Base-by-base conservation (phyloP, 805 yeast genomes). In the Candida arabinofermentans region DNA sequence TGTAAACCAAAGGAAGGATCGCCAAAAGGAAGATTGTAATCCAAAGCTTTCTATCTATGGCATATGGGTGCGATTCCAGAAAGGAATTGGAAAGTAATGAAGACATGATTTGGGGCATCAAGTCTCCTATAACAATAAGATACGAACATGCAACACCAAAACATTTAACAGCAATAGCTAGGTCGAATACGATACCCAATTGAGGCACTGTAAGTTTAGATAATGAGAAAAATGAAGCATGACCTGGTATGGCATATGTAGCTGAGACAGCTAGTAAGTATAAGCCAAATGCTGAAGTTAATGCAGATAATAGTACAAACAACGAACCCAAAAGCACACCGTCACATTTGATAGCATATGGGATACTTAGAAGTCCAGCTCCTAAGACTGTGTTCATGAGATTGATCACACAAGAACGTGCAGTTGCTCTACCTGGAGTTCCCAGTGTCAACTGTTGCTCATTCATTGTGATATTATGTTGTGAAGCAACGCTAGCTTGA, bases 331-430 rank as follows among this genome's bases (percentile, higher is more conserved):
- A 50, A 2, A 68, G 38, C 18, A 74, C 34, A 12, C 81, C 79
- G 44, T 74, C 72, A 19, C 71, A 61, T 47, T 69, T 68, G 51
- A 81, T 72, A 1, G 86, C 87, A 57, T 67, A 81, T 0, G 90
- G 88, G 71, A 82, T 79, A 27, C 87, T 84, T 31, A 83, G 65
- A 53, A 82, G 72, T 8, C 90, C 90, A 1, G 87, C 85, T 31
- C 82, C 72, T 32, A 78, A 64, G 40, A 78, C 75, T 42, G 84
- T 79, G 57, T 78, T 76, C 49, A 77, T 59, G 36, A 78, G 59
- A 47, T 75, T 75, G 48, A 76, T 70, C 16, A 75, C 64, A 8
- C 80, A 79, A 5, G 80, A 73, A 39, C 61, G 59, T 23, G 72
- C 64, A 4, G 73, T 59, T 6, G 58, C 53, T 21, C 23, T 39